Conservation (phyloP, 768 basidiomycete species). For the Suillus decipiens region DNA sequence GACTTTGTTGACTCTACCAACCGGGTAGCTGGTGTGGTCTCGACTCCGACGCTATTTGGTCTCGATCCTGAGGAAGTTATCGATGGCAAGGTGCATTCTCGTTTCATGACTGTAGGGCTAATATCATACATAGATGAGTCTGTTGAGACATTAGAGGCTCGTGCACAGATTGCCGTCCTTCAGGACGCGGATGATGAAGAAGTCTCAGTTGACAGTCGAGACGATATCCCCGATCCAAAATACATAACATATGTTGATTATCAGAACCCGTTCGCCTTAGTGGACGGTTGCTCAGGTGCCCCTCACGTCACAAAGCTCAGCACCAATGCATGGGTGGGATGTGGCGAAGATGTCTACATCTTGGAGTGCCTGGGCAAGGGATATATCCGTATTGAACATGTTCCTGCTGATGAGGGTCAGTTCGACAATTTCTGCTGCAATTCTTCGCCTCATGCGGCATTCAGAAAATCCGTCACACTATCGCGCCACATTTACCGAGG, state of each 20-base stretch:
- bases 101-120: constrained; percentile 9
- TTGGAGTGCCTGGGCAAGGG: constrained; percentile 76
- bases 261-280: constrained; percentile 69
- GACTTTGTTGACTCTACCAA: constrained; percentile 84
- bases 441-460: not conserved
- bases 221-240: constrained; percentile 52
- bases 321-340: constrained; percentile 75
- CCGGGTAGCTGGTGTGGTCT: constrained; percentile 71
- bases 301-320: constrained; percentile 59
- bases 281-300: constrained; percentile 48
- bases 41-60: constrained; percentile 83
- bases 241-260: constrained; percentile 76
- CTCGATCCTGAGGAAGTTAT: constrained; percentile 68
- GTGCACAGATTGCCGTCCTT: constrained; percentile 27
- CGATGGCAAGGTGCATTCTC: constrained; percentile 47
- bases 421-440: not conserved
- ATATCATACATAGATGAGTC: constrained; percentile 46
- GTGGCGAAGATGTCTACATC: constrained; percentile 69
- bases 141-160: constrained; percentile 48
- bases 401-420: constrained; percentile 38
- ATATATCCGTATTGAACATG: constrained; percentile 60
- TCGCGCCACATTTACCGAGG: constrained; percentile 55
- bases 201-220: constrained; percentile 23
- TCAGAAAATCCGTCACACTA: constrained; percentile 35
- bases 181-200: constrained; percentile 9